A percentile compares a stretch with the other conserved stretches of the same genome.
Conservation (phyloP, 768 basidiomycete genomes). For the Amanita muscaria region DNA sequence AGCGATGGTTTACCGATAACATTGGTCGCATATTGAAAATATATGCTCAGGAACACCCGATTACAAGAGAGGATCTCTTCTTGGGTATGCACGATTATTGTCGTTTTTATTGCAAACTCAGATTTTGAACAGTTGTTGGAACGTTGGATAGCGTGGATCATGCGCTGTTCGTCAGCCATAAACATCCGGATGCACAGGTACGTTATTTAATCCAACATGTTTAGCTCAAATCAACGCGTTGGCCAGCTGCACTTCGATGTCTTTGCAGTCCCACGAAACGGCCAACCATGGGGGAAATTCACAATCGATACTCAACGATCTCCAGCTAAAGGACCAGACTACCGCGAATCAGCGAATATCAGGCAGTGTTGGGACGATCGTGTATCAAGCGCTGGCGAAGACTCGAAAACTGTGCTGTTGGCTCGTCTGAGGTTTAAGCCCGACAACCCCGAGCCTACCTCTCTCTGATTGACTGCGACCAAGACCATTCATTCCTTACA, state of each 20-base stretch:
- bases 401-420: constrained; percentile 40
- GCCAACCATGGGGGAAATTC: constrained; percentile 52
- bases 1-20: constrained; percentile 52
- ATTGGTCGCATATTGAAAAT: constrained; percentile 41
- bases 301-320: constrained; percentile 29
- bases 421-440: constrained; percentile 42
- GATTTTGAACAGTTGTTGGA: constrained; percentile 34
- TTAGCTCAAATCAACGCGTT: neutral
- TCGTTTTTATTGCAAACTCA: neutral
- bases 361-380: constrained; percentile 25
- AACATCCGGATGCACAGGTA: constrained; percentile 53
- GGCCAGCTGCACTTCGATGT: constrained; percentile 45
- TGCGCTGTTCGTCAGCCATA: constrained; percentile 68
- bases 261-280: constrained; percentile 30
- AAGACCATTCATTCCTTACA: neutral
- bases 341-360: constrained; percentile 21
- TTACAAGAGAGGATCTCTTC: constrained; percentile 39
- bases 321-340: constrained; percentile 27
- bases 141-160: constrained; percentile 56
- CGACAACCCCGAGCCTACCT: constrained; percentile 36
- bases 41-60: constrained; percentile 29
- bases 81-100: constrained; percentile 19
- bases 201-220: neutral
- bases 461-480: constrained; percentile 15
- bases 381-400: constrained; percentile 28